phyloP scores from a whole-genome alignment of 2,329 filamentous ascomycete species.

The Aspergillus terreus region DNA sequence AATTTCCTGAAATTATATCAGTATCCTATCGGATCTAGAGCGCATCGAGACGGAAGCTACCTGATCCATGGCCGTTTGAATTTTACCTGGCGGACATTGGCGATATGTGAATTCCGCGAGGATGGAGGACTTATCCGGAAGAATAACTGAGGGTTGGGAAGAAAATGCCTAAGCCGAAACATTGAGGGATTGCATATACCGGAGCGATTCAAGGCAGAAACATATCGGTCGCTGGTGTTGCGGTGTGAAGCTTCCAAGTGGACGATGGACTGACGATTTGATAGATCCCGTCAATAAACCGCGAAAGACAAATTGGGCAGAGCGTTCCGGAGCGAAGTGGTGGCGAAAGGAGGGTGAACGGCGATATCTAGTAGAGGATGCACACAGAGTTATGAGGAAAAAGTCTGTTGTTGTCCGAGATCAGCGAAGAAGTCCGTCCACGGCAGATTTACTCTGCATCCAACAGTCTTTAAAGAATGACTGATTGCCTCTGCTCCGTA shows the following conservation, averaged over 20 bases:
- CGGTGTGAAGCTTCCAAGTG: background rate
- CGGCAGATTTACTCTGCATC: too few species aligned
- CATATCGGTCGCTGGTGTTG: slow-evolving; percentile 2
- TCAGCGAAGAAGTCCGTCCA: too few species aligned
- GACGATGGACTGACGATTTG: too few species aligned
- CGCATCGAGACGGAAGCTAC: slow-evolving; percentile 12
- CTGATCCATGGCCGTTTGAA: slow-evolving; percentile 33
- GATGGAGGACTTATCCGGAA: slow-evolving; percentile 20
- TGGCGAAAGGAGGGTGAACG: background rate
- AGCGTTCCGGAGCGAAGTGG: background rate
- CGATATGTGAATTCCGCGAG: slow-evolving; percentile 12
- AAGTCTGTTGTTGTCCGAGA: background rate
- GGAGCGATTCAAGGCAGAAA: slow-evolving; percentile 3
- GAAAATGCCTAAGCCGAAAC: slow-evolving; percentile 28
- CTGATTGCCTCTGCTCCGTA: too few species aligned
- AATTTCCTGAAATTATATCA: slow-evolving; percentile 21
- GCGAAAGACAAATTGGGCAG: too few species aligned
- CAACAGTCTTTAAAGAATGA: too few species aligned
- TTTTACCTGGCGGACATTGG: slow-evolving; percentile 30
- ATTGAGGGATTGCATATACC: slow-evolving; percentile 25
- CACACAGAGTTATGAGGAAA: too few species aligned
- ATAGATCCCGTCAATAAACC: too few species aligned
- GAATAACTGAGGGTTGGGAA: slow-evolving; percentile 22
- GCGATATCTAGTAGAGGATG: background rate
- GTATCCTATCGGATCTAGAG: background rate